Base-by-base conservation (phyloP, 2,329 filamentous ascomycete genomes). In the Ramichloridium luteum region DNA sequence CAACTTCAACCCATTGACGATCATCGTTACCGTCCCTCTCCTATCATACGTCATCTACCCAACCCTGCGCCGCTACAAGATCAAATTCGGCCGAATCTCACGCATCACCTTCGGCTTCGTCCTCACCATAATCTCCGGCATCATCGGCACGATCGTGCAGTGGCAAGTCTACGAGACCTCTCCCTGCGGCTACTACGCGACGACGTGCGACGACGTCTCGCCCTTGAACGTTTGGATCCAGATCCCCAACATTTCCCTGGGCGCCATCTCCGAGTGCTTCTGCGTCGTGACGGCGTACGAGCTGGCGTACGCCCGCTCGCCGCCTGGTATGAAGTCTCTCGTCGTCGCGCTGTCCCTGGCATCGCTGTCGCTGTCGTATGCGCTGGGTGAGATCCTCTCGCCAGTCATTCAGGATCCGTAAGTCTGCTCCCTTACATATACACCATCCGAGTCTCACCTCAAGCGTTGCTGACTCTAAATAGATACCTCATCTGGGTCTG, bases 131-230 rank as follows among this genome's bases (percentile, higher is more conserved):
- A 60, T 67, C 4, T 47, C 71, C 20, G 64, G 68, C 57, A 38
- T 52, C 12, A 68, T 68, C 47, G 67, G 67, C 27, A 66, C 66
- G 13, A 55, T 65, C 29, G 56, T 72, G 3, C 69, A 72, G 46
- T 57, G 64, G 36, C 50, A 58, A 38, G 70, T 72, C 47, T 72
- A 72, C 55, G 44, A 50, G 9, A 48, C 62, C 2, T 57, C 57
- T 0, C 68, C 68, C 2, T 72, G 68, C 47, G 70, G 62, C 27
- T 40, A 46, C 33, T 26, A 37, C 10, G 43, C 43, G 3, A 47
- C 38, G 2, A 34, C 18, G 14, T 45, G 44, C 31, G 31, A 39
- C 4, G 33, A 34, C 13, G 42, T 44, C 17, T 36, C 37, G 4
- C 37, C 37, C 4, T 35, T 47, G 14, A 31, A 23, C 17, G 32